These are phyloP conservation scores for Arabidopsis thaliana DNA, from an alignment of 345 rosid species.

Conservation along the genomic window DNA sequence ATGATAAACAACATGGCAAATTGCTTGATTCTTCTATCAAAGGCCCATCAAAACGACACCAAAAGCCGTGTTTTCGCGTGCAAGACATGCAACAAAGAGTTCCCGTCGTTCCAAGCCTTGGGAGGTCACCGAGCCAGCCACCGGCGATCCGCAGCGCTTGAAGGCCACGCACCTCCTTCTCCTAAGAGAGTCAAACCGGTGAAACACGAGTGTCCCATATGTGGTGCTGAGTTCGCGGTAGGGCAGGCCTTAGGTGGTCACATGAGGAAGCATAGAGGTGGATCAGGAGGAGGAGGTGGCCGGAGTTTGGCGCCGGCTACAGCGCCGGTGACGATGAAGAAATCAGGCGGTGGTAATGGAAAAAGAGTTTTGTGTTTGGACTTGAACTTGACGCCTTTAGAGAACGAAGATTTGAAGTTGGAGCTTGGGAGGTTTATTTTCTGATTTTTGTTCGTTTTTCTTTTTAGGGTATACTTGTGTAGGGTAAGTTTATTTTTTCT, in stretches of 20 bases:
- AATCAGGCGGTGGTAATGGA: slow-evolving; percentile 50
- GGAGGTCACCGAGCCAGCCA: slow-evolving; percentile 97
- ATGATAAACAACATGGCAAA: slow-evolving; percentile 58
- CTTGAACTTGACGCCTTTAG: slow-evolving; percentile 67
- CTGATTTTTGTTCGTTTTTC: background rate
- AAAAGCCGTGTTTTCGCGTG: slow-evolving; percentile 60
- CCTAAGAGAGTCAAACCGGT: slow-evolving; percentile 65
- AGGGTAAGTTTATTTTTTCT: slow-evolving; percentile 22
- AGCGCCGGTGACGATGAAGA: slow-evolving; percentile 62
- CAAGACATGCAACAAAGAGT: slow-evolving; percentile 84
- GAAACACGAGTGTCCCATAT: slow-evolving; percentile 81
- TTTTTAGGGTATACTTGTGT: slow-evolving; percentile 33
- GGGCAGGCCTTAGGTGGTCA: slow-evolving; percentile 98
- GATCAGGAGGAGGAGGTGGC: slow-evolving; percentile 34
- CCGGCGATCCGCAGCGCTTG: slow-evolving; percentile 56
- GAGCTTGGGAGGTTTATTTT: slow-evolving; percentile 55
- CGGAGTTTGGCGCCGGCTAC: slow-evolving; percentile 37
- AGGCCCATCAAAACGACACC: slow-evolving; percentile 37
- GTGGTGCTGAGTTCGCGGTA: slow-evolving; percentile 76
- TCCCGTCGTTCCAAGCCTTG: slow-evolving; percentile 83
- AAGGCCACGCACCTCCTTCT: slow-evolving; percentile 42
- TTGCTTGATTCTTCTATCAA: slow-evolving; percentile 73
- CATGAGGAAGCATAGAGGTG: slow-evolving; percentile 81
- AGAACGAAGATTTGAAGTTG: slow-evolving; percentile 62
- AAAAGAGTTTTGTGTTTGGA: slow-evolving; percentile 66